A percentile compares a stretch with the other conserved stretches of the same genome.
Conservation (phyloP, 805 yeast genomes). For the Pichia pseudocactophila region DNA sequence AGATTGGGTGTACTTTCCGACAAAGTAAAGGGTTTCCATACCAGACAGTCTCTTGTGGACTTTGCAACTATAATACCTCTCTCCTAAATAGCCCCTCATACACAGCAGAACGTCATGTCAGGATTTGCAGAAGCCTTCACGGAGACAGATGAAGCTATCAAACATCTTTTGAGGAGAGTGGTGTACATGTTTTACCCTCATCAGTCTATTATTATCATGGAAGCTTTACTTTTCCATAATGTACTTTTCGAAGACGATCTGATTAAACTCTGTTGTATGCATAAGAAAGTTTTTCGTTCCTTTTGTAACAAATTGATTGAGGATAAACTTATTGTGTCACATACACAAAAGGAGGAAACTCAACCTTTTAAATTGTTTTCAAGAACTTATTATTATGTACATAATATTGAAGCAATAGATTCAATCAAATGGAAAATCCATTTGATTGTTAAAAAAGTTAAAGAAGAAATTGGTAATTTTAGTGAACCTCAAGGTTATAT, state of each 20-base stretch:
- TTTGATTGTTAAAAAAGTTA: slow-evolving; percentile 65
- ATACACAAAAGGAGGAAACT: slow-evolving; percentile 62
- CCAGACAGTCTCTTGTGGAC: no score
- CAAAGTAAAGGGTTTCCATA: no score
- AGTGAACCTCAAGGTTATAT: slow-evolving; percentile 90
- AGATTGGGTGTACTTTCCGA: no score
- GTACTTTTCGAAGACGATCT: slow-evolving; percentile 91
- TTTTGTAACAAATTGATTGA: slow-evolving; percentile 74
- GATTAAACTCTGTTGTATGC: slow-evolving; percentile 69
- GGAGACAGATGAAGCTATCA: slow-evolving; percentile 11
- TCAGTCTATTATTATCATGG: slow-evolving; percentile 75
- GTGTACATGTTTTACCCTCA: slow-evolving; percentile 81
- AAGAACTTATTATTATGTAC: slow-evolving; percentile 73
- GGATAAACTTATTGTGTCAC: slow-evolving; percentile 67
- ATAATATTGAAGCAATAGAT: slow-evolving; percentile 88
- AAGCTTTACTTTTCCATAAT: slow-evolving; percentile 79
- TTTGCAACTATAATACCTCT: no score
- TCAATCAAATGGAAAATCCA: slow-evolving; percentile 95
- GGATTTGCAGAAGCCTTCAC: slow-evolving; percentile 6
- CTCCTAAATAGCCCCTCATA: no score
- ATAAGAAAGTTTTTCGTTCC: slow-evolving; percentile 78
- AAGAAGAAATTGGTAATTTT: slow-evolving; percentile 75
- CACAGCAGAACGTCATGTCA: slow-evolving; percentile 4
- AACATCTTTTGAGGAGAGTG: slow-evolving; percentile 59
- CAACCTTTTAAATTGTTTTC: slow-evolving; percentile 59